These are phyloP conservation scores for Aspergillus sp. DNA, from an alignment of 2,329 filamentous ascomycete species.

Conservation along the genomic window DNA sequence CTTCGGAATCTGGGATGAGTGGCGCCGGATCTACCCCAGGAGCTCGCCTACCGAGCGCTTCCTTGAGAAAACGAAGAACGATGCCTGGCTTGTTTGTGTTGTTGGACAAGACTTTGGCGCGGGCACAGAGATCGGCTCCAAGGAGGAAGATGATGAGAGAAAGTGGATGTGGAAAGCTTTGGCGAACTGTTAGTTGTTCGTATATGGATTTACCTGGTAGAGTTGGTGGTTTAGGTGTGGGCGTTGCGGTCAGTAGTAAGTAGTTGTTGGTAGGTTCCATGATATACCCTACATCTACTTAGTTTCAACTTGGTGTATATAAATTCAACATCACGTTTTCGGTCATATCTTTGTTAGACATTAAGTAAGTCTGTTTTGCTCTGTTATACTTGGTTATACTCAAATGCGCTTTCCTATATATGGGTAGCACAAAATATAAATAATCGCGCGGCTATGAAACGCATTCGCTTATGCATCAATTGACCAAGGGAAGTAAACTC, in stretches of 20 bases:
- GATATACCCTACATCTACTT: background rate
- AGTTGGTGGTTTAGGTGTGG: background rate
- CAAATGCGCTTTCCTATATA: background rate
- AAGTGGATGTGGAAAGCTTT: conserved; percentile 43
- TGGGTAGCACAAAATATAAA: background rate
- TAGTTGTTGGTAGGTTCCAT: background rate
- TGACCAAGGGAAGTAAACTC: background rate
- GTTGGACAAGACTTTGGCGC: conserved; percentile 48
- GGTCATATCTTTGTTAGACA: background rate
- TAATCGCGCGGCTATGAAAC: background rate
- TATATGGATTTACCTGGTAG: background rate
- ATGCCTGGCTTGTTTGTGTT: conserved; percentile 82
- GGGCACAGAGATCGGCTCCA: conserved; percentile 37
- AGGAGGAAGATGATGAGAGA: conserved; percentile 40
- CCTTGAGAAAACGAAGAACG: conserved; percentile 65
- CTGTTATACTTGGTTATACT: background rate
- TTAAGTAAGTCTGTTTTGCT: background rate
- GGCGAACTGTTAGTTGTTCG: conserved; percentile 25
- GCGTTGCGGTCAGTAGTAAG: background rate
- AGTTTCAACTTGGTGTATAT: conserved; percentile 6
- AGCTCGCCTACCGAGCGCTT: conserved; percentile 70
- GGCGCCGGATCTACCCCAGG: conserved; percentile 82
- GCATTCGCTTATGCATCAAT: background rate
- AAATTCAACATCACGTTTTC: conserved; percentile 5
- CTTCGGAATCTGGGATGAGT: conserved; percentile 92